Base-by-base conservation (phyloP, 1,284 basidiomycete genomes). In the Mixia osmundae region DNA sequence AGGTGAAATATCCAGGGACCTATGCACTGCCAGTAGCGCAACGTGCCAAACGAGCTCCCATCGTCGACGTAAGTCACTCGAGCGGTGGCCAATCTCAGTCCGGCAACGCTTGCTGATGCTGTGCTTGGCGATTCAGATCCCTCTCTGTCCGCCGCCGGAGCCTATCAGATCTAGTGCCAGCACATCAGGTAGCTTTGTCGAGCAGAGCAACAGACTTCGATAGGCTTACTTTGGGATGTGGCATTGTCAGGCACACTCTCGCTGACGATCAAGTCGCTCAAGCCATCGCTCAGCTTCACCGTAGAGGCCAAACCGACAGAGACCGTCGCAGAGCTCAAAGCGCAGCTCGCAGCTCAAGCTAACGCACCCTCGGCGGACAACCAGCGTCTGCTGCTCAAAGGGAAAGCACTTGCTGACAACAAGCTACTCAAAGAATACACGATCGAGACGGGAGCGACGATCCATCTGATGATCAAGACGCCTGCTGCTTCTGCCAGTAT, bases 371-470 rank as follows among this genome's bases (percentile, higher is more conserved):
- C 73, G 6, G 68, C 72, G 33, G 68, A 75, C 50, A 63, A 65
- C 15, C 82, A 89, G 56, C 66, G 85, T 2, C 67, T 87, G 5
- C 62, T 94, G 7, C 64, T 87, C 40, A 89, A 85, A 57, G 85
- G 85, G 40, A 94, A 94, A 56, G 80, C 76, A 1, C 67, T 91
- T 43, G 71, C 69, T 18, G 83, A 89, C 58, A 61, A 59, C 26
- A 85, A 83, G 54, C 67, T 94, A 5, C 59, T 91, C 28, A 72
- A 74, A 52, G 85, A 91, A 54, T 94, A 89, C 60, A 68, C 61
- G 47, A 65, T 87, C 47, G 69, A 71, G 48, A 67, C 72, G 48
- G 76, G 75, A 11, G 71, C 76, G 43, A 73, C 69, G 19, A 61
- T 89, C 46, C 82, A 75, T 54, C 62, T 94, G 32, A 72, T 83